These are phyloP conservation scores for Talaromyces marneffei DNA, from an alignment of 2,329 filamentous ascomycete species.

Conservation along the genomic window DNA sequence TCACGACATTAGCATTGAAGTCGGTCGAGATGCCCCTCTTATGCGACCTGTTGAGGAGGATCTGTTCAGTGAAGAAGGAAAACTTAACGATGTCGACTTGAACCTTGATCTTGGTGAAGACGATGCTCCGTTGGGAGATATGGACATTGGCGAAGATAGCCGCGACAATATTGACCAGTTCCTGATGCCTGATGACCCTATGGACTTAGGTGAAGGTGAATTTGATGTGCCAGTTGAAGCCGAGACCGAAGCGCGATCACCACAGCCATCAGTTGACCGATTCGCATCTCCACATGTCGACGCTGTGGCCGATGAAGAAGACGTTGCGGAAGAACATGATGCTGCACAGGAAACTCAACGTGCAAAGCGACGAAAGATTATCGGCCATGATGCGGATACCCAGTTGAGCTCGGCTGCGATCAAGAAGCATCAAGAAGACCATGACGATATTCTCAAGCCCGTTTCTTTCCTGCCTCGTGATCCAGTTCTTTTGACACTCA, in stretches of 20 bases:
- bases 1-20: slow-evolving; percentile 67
- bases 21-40: slow-evolving; percentile 77
- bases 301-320: slow-evolving; percentile 55
- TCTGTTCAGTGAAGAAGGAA: slow-evolving; percentile 56
- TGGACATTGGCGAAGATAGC: slow-evolving; percentile 31
- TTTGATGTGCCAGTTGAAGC: slow-evolving; percentile 45
- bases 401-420: slow-evolving; percentile 71
- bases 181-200: slow-evolving; percentile 51
- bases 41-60: slow-evolving; percentile 55
- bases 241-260: slow-evolving; percentile 36
- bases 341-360: slow-evolving; percentile 62
- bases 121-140: slow-evolving; percentile 38
- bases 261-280: slow-evolving; percentile 62
- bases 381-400: slow-evolving; percentile 75
- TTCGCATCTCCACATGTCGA: slow-evolving; percentile 65
- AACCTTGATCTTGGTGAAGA: slow-evolving; percentile 44
- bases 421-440: slow-evolving; percentile 78
- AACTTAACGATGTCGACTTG: slow-evolving; percentile 53
- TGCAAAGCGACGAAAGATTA: slow-evolving; percentile 71
- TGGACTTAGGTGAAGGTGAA: slow-evolving; percentile 49
- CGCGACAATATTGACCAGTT: slow-evolving; percentile 56
- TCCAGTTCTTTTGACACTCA: slow-evolving; percentile 75
- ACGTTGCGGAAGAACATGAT: slow-evolving; percentile 38
- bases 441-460: slow-evolving; percentile 76
- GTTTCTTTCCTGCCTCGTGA: slow-evolving; percentile 81